These are phyloP conservation scores for Drosera capensis DNA, from an alignment of 148 eudicot species.

Conservation along the genomic window DNA sequence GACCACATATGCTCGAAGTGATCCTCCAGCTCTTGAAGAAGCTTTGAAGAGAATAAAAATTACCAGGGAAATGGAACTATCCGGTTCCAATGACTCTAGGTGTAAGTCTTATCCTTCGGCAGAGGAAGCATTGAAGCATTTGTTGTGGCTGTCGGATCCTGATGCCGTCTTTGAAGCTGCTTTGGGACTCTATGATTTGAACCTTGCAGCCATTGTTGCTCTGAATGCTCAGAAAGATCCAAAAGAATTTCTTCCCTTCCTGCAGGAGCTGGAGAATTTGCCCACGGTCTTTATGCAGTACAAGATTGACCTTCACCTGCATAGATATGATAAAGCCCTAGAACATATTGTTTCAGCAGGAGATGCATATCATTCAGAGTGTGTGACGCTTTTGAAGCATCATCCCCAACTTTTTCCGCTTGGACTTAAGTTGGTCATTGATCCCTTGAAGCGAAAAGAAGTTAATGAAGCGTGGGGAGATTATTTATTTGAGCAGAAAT, in stretches of 20 bases:
- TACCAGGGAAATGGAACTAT: conserved; percentile 69
- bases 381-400: conserved; percentile 54
- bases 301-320: conserved; percentile 65
- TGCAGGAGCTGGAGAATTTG: conserved; percentile 67
- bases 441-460: conserved; percentile 37
- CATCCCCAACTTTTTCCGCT: conserved; percentile 71
- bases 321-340: conserved; percentile 72
- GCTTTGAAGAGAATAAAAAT: conserved; percentile 73
- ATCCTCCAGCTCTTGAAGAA: conserved; percentile 89
- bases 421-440: conserved; percentile 51
- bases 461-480: conserved; percentile 96
- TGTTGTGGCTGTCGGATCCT: conserved; percentile 78
- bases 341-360: conserved; percentile 66
- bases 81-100: conserved; percentile 38
- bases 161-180: conserved; percentile 96
- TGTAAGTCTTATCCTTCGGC: conserved; percentile 57
- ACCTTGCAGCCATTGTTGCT: conserved; percentile 97
- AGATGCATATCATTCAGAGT: conserved; percentile 51
- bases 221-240: conserved; percentile 88
- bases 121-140: conserved; percentile 90
- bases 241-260: conserved; percentile 92
- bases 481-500: conserved; percentile 53
- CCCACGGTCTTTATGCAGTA: conserved; percentile 60
- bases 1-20: conserved; percentile 91
- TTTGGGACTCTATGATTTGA: conserved; percentile 86